Base-by-base conservation (phyloP, 305 asterid species). In the Plantago coronopus region DNA sequence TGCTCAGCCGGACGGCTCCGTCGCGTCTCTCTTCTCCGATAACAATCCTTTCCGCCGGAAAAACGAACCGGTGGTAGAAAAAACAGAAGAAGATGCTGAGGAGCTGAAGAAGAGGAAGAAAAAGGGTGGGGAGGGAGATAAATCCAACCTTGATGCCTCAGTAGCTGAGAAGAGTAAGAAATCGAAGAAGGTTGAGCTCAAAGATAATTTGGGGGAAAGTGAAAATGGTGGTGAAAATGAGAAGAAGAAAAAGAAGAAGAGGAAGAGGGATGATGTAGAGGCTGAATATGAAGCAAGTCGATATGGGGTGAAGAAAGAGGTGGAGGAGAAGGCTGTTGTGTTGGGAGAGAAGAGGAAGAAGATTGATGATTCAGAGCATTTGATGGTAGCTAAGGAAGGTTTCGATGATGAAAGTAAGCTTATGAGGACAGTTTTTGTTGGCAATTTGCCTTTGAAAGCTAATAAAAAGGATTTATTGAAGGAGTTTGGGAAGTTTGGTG, bases 321-420 rank as follows among this genome's bases (percentile, higher is more conserved):
- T 58, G 59, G 74, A 48, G 48, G 82, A 58, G 21, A 75, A 44
- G 55, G 55, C n/a, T 62, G 76, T 80, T 66, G 74, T 79, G 64
- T 69, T 83, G 61, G 98, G 96, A 15, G 84, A 75, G 78, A 91
- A 91, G 86, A 82, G 96, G 86, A 91, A 88, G 81, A 77, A 82
- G 62, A 77, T 84, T 81, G 95, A 91, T 54, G 80, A 81, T 51
- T 79, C 90, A 7, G 91, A 84, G 76, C 93, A 88, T 71, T 63
- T 65, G 62, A 67, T 86, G 83, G 91, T 93, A 31, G 43, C 85
- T 5, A 83, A 82, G 54, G 96, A 89, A 75, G 96, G 91, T 11
- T 89, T 93, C 72, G 99, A 93, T 72, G 99, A 93, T 67, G 99
- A 93, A 69, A 69, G 61, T 45, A 89, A 89, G 89, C 83, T 89